Conservation (phyloP, 2,329 filamentous ascomycete species). For the Colletotrichum lentis region DNA sequence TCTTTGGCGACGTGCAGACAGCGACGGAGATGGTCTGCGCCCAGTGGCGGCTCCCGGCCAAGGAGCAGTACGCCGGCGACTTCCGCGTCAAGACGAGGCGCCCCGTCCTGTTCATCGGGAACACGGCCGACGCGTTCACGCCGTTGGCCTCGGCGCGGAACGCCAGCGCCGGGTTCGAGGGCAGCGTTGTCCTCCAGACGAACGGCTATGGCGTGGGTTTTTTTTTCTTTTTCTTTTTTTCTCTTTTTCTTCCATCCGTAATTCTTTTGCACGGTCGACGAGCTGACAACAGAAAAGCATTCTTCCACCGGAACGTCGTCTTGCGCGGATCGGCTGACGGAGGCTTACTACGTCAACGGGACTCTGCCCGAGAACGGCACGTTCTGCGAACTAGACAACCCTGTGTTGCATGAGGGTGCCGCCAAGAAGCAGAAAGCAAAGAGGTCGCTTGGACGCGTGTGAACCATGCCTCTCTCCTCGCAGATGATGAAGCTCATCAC, state of each 20-base stretch:
- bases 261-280: neutral
- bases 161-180: conserved; percentile 48
- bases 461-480: neutral
- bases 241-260: too few relatives aligned
- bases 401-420: conserved; percentile 8
- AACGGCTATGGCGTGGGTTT: conserved; percentile 49
- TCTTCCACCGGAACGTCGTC: neutral
- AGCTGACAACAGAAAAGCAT: neutral
- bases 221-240: too few relatives aligned
- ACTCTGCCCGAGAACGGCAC: conserved; percentile 36
- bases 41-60: conserved; percentile 50
- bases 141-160: conserved; percentile 51
- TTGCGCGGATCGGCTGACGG: conserved; percentile 35
- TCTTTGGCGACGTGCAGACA: conserved; percentile 41
- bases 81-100: conserved; percentile 47
- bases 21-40: conserved; percentile 44
- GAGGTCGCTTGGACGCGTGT: neutral
- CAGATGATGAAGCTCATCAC: neutral
- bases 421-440: neutral
- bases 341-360: conserved; percentile 39
- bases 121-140: conserved; percentile 50
- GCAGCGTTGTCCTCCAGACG: conserved; percentile 50
- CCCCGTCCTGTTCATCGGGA: conserved; percentile 51
- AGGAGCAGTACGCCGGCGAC: conserved; percentile 47
- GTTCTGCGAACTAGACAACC: conserved; percentile 33